Conservation (phyloP, 306 rosid species). For the Lathyrus aphaca region DNA sequence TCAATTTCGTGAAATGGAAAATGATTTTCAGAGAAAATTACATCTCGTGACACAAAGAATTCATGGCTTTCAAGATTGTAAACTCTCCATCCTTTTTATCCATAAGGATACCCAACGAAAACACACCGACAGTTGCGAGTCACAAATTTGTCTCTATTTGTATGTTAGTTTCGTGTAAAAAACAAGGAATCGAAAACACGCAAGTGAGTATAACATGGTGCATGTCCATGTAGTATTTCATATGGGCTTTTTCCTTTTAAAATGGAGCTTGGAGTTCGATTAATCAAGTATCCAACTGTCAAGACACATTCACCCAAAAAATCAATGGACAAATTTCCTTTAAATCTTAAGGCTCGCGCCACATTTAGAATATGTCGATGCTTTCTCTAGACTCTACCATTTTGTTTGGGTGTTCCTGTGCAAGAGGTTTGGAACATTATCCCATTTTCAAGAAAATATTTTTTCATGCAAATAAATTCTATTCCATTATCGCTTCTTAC, state of each 20-base stretch:
- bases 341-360: too few relatives aligned
- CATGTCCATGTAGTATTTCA: neutral
- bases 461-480: too few relatives aligned
- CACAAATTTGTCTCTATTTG: neutral
- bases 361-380: too few relatives aligned
- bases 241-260: neutral
- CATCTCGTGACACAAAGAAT: neutral
- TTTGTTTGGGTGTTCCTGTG: too few relatives aligned
- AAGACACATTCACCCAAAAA: too few relatives aligned
- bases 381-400: too few relatives aligned
- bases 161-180: neutral
- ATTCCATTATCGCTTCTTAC: too few relatives aligned
- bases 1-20: neutral
- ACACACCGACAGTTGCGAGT: neutral
- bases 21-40: neutral
- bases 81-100: neutral
- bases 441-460: too few relatives aligned
- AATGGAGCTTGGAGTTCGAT: neutral
- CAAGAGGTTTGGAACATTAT: too few relatives aligned
- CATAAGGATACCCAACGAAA: neutral
- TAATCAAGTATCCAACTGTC: too few relatives aligned
- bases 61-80: neutral
- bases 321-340: too few relatives aligned
- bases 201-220: neutral
- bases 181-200: neutral